Percentiles rank a stretch among this genome's conserved stretches.
These are phyloP conservation scores for Talaromyces sp. DNA, from an alignment of 2,329 filamentous ascomycete species.

Conservation along the genomic window DNA sequence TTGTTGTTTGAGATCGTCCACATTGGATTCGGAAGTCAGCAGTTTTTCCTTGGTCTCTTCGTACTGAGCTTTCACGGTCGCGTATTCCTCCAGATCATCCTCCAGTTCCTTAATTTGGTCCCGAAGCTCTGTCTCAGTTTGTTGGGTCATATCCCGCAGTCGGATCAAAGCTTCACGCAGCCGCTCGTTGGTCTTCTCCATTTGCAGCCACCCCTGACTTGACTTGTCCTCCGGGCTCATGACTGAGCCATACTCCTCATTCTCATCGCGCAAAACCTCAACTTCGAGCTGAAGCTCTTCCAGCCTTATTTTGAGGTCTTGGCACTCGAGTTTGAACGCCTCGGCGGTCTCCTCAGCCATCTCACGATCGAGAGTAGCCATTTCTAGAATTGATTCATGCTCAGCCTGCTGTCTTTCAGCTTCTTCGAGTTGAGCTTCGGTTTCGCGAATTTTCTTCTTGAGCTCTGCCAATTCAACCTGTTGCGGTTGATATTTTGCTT, in stretches of 20 bases:
- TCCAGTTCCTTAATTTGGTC: conserved; percentile 69
- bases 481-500: conserved; percentile 79
- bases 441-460: conserved; percentile 70
- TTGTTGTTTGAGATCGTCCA: conserved; percentile 84
- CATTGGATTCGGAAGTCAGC: conserved; percentile 62
- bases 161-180: conserved; percentile 78
- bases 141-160: conserved; percentile 78
- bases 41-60: conserved; percentile 67
- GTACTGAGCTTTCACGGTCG: conserved; percentile 62
- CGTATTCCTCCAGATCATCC: conserved; percentile 64
- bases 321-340: conserved; percentile 71
- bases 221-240: conserved; percentile 84
- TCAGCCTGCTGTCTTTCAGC: conserved; percentile 73
- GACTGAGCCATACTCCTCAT: conserved; percentile 72
- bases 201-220: conserved; percentile 81
- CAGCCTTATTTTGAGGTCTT: conserved; percentile 65
- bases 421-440: conserved; percentile 61
- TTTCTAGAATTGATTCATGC: conserved; percentile 76
- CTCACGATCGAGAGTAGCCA: conserved; percentile 83
- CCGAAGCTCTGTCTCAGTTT: conserved; percentile 73
- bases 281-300: conserved; percentile 86
- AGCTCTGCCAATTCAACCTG: conserved; percentile 73
- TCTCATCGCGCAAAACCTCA: conserved; percentile 82
- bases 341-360: conserved; percentile 95
- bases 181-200: conserved; percentile 85